Base-by-base conservation (phyloP, 2,329 filamentous ascomycete species). In the Claviceps sp. region DNA sequence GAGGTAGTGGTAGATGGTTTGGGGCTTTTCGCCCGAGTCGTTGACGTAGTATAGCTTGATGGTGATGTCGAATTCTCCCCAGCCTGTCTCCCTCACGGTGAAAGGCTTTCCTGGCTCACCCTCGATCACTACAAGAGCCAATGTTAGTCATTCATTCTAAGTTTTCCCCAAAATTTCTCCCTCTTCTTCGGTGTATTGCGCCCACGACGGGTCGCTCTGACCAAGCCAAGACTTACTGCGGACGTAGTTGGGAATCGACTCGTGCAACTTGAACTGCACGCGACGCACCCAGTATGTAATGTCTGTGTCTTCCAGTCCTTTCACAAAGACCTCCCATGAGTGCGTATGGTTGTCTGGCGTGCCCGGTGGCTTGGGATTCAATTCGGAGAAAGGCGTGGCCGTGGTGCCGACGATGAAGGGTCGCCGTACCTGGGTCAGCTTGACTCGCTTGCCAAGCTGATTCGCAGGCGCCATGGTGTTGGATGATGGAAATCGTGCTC, bases 31-130 rank as follows among this genome's bases (percentile, higher is more conserved):
- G 61, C 81, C 83, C 40, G 84, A 86, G 64, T 94, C 87, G 52
- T 86, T 82, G 52, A 87, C 82, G 69, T 96, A 98, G 73, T 95
- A 95, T 45, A 98, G 77, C 64, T 95, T 89, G 65, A 98, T 85
- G 56, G 90, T 87, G 62, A 98, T 94, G 66, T 93, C 89, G 72
- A 98, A 98, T 70, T 96, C 93, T 62, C 93, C 93, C 87, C 94
- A 98, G 48, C 93, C 93, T 0, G 93, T 97, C 69, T 97, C 93
- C 56, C 81, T 80, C 55, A 97, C 85, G 62, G 88, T 75, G 62
- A 96, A 98, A 11, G 89, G 63, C 56, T 78, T 76, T n/a, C 74
- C 73, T 0, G 72, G 69, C 49, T 87, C 80, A 55, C 81, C 80
- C 62, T 95, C 90, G 62, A 93, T 75, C 65, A 85, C 75, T 79